phyloP scores from a whole-genome alignment of 805 yeast species.

The Hanseniaspora valbyensis region DNA sequence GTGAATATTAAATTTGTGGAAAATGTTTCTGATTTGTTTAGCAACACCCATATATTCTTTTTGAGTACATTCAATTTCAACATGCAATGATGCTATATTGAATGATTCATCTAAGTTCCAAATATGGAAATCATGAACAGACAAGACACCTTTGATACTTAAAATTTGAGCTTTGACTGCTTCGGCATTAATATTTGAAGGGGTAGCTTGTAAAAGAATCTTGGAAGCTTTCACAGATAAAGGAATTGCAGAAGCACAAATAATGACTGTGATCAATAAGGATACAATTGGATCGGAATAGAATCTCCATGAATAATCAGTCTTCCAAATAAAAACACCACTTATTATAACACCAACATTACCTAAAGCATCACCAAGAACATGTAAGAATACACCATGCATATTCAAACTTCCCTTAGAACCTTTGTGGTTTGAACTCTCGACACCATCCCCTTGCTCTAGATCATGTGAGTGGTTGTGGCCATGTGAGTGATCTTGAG shows the following conservation, averaged over 20 bases:
- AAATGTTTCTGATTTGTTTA: slow-evolving; percentile 58
- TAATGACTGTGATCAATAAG: slow-evolving; percentile 71
- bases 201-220: slow-evolving; percentile 86
- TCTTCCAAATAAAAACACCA: slow-evolving; percentile 88
- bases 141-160: slow-evolving; percentile 58
- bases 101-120: slow-evolving; percentile 90
- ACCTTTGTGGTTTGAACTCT: slow-evolving; percentile 31
- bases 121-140: slow-evolving; percentile 89
- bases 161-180: slow-evolving; percentile 59
- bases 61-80: slow-evolving; percentile 58
- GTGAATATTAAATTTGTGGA: slow-evolving; percentile 78
- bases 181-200: slow-evolving; percentile 68
- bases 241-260: slow-evolving; percentile 85
- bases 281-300: slow-evolving; percentile 83
- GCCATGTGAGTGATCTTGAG: slow-evolving; percentile 17
- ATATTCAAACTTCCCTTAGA: slow-evolving; percentile 60
- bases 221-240: slow-evolving; percentile 76
- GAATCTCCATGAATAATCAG: slow-evolving; percentile 77
- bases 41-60: slow-evolving; percentile 61
- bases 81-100: slow-evolving; percentile 80
- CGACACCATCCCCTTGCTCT: slow-evolving; percentile 22
- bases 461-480: slow-evolving; percentile 13
- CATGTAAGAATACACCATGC: slow-evolving; percentile 95
- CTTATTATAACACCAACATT: slow-evolving; percentile 85
- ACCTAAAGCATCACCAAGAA: slow-evolving; percentile 91